Evolutionary conservation across 495 filamentous ascomycete genomes (phyloP).

Genomic region (Glonium stellatum): DNA sequence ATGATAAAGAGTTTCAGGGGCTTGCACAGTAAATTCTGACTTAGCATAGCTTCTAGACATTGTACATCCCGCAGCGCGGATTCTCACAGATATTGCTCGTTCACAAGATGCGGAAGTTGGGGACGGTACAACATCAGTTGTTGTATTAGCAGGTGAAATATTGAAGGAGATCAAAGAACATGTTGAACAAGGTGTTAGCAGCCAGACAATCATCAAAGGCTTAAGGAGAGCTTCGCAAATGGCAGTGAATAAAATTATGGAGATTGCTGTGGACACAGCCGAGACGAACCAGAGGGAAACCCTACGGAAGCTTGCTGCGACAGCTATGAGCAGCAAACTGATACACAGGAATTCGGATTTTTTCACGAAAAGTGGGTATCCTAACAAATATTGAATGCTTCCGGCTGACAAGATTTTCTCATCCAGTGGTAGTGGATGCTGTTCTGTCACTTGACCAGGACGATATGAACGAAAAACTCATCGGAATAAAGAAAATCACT

Average conservation of each 20-base stretch:
- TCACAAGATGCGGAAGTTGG: conserved; percentile 99
- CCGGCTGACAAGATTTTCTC: conserved; percentile 3
- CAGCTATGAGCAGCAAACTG: conserved; percentile 99
- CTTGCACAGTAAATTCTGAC: conserved; percentile 13
- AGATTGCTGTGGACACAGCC: conserved; percentile 83
- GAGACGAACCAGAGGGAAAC: conserved; percentile 87
- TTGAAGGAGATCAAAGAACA: conserved; percentile 90
- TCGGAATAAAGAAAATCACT: conserved; percentile 95
- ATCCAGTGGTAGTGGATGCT: conserved; percentile 85
- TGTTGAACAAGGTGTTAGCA: conserved; percentile 94
- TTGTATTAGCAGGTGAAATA: conserved; percentile 92
- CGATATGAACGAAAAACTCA: conserved; percentile 94
- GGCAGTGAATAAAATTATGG: conserved; percentile 98
- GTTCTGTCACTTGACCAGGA: conserved; percentile 96
- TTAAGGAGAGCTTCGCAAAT: conserved; percentile 79
- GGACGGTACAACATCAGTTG: conserved; percentile 94
- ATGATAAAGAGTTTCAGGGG: conserved; percentile 22
- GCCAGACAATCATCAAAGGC: conserved; percentile 95
- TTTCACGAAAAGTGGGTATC: conserved; percentile 84
- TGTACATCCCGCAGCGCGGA: conserved; percentile 93
- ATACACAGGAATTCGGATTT: conserved; percentile 96
- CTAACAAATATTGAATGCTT: background rate
- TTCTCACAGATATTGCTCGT: conserved; percentile 95
- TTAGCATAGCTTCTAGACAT: conserved; percentile 79
- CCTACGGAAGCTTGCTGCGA: conserved; percentile 78